These are phyloP conservation scores for Microdochium nivale DNA, from an alignment of 2,329 filamentous ascomycete species.

Conservation along the genomic window DNA sequence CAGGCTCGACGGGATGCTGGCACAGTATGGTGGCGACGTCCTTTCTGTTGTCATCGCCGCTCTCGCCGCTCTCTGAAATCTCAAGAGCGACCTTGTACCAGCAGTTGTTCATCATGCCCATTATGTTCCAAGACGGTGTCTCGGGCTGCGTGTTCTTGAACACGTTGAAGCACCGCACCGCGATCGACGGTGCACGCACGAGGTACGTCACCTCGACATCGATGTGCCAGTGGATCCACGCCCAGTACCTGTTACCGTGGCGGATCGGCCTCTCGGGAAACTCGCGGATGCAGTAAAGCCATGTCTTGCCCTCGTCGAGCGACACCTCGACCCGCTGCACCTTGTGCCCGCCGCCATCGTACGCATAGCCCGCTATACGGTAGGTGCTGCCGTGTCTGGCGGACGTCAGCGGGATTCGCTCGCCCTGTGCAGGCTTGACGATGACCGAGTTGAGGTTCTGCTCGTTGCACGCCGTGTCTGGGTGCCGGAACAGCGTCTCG, in stretches of 20 bases:
- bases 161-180: conserved; percentile 37
- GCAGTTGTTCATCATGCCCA: conserved; percentile 47
- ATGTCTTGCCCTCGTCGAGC: conserved; percentile 35
- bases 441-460: conserved; percentile 41
- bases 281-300: conserved; percentile 23
- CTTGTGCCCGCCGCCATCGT: conserved; percentile 39
- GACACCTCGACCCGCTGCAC: conserved; percentile 39
- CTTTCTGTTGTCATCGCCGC: conserved; percentile 21
- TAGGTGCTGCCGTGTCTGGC: conserved; percentile 28
- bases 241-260: conserved; percentile 45
- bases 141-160: conserved; percentile 42
- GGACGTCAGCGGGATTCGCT: conserved; percentile 29
- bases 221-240: conserved; percentile 43
- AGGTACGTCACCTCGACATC: conserved; percentile 36
- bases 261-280: conserved; percentile 38
- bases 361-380: conserved; percentile 36
- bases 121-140: conserved; percentile 35
- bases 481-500: conserved; percentile 35
- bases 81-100: conserved; percentile 36
- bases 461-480: conserved; percentile 37
- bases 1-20: conserved; percentile 32
- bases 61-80: neutral
- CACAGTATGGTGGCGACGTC: conserved; percentile 28
- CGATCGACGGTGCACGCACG: conserved; percentile 16
- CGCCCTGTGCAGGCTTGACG: conserved; percentile 33